These are phyloP conservation scores for Trichosporon sp. DNA, from an alignment of 1,284 basidiomycete genomes.

Conservation along the genomic window DNA sequence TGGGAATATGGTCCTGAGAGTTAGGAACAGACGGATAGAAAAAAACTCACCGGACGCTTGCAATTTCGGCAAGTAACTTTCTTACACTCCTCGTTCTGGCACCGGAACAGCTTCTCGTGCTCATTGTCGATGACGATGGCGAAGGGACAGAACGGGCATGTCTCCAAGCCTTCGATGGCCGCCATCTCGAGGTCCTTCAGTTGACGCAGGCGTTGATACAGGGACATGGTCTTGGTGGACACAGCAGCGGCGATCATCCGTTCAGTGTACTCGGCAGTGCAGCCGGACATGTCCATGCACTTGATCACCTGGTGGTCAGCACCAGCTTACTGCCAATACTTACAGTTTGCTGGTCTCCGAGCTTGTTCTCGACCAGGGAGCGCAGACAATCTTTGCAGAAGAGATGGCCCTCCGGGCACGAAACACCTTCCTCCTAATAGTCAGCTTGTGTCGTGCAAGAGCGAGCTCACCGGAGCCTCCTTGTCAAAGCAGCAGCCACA, in stretches of 20 bases:
- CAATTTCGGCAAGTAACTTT: conserved; percentile 75
- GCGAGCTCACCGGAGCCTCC: conserved; percentile 67
- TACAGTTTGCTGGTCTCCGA: conserved; percentile 56
- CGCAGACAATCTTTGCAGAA: conserved; percentile 69
- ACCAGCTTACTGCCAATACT: conserved; percentile 19
- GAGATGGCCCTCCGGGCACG: conserved; percentile 78
- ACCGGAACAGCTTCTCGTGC: conserved; percentile 75
- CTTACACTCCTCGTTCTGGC: conserved; percentile 71
- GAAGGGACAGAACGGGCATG: conserved; percentile 84
- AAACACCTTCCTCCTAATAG: conserved; percentile 72
- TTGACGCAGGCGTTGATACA: conserved; percentile 74
- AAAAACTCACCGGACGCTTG: conserved; percentile 66
- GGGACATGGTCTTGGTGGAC: conserved; percentile 63
- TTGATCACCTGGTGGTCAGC: conserved; percentile 61
- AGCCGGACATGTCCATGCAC: conserved; percentile 80
- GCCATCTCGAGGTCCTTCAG: conserved; percentile 75
- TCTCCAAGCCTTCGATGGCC: conserved; percentile 65
- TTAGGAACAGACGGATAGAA: not conserved
- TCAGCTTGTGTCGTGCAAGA: conserved; percentile 10
- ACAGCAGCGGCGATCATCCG: conserved; percentile 65
- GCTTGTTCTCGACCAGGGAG: conserved; percentile 51
- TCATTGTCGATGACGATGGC: conserved; percentile 74
- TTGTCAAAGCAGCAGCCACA: conserved; percentile 79
- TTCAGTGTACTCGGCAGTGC: conserved; percentile 68
- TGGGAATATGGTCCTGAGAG: conserved; percentile 78